A percentile compares a stretch with the other conserved stretches of the same genome.
phyloP scores from a whole-genome alignment of 441 rosid genomes.

The Pelargonium fulgidum region DNA sequence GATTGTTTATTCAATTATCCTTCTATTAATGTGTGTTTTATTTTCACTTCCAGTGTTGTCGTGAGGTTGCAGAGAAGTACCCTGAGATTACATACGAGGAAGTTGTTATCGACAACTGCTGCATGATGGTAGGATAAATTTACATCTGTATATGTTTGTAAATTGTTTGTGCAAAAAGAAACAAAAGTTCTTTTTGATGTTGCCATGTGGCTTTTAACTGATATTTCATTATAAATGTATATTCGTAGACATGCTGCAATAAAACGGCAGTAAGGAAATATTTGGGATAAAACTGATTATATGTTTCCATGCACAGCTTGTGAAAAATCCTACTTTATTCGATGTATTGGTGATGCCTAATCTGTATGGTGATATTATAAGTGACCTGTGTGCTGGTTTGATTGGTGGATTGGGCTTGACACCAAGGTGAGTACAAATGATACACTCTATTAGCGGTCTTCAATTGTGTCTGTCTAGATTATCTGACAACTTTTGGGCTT shows the following conservation, averaged over 20 bases:
- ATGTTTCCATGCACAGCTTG: slow-evolving; percentile 51
- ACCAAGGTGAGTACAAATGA: slow-evolving; percentile 52
- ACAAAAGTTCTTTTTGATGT: no score
- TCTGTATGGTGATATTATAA: slow-evolving; percentile 96
- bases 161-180: neutral
- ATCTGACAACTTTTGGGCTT: slow-evolving; percentile 20
- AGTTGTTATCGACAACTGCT: slow-evolving; percentile 97
- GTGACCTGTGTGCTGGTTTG: slow-evolving; percentile 94
- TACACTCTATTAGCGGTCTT: slow-evolving; percentile 12
- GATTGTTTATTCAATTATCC: neutral
- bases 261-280: neutral
- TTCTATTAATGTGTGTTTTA: slow-evolving; percentile 14
- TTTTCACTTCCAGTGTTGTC: slow-evolving; percentile 63
- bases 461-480: neutral
- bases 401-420: slow-evolving; percentile 95
- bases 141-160: slow-evolving; percentile 9
- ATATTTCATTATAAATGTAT: neutral
- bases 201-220: neutral
- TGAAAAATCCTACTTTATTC: slow-evolving; percentile 86
- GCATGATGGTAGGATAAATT: slow-evolving; percentile 76
- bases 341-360: slow-evolving; percentile 99
- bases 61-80: slow-evolving; percentile 88
- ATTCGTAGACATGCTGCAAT: neutral
- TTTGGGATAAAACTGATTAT: slow-evolving; percentile 10
- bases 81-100: slow-evolving; percentile 92